A percentile compares a stretch with the other conserved stretches of the same genome.
phyloP scores from a whole-genome alignment of 345 rosid genomes.

The Brassica rapa region DNA sequence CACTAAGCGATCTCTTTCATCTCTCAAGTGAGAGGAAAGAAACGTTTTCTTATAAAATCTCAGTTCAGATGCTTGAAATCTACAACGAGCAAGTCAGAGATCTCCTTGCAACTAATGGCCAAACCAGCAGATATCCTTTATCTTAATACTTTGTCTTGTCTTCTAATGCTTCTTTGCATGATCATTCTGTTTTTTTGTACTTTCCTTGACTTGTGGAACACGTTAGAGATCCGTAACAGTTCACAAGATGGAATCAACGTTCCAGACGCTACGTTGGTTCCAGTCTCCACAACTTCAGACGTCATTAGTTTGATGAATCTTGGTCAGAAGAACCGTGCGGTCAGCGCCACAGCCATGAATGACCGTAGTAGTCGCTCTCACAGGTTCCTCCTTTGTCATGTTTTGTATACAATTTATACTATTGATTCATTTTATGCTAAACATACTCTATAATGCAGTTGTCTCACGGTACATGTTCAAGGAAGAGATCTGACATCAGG shows the following conservation, averaged over 20 bases:
- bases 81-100: constrained; percentile 98
- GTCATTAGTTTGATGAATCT: constrained; percentile 85
- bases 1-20: constrained; percentile 79
- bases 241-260: constrained; percentile 85
- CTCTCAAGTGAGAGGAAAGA: constrained; percentile 68
- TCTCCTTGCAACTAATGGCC: constrained; percentile 78
- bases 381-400: constrained; percentile 47
- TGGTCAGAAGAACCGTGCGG: constrained; percentile 86
- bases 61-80: constrained; percentile 95
- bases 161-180: constrained; percentile 7
- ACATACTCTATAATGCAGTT: too few relatives aligned
- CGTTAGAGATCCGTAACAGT: constrained; percentile 94
- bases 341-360: constrained; percentile 83
- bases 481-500: constrained; percentile 85
- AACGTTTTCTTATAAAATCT: constrained; percentile 62
- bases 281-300: constrained; percentile 78
- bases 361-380: constrained; percentile 98
- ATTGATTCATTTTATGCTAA: too few relatives aligned
- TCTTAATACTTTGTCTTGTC: not conserved
- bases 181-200: not conserved
- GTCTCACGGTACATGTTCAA: constrained; percentile 92
- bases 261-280: constrained; percentile 85
- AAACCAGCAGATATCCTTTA: constrained; percentile 76
- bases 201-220: constrained; percentile 54
- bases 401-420: too few relatives aligned